phyloP scores from a whole-genome alignment of 1,284 basidiomycete genomes.

The Melanopsichium pennsylvanicum region DNA sequence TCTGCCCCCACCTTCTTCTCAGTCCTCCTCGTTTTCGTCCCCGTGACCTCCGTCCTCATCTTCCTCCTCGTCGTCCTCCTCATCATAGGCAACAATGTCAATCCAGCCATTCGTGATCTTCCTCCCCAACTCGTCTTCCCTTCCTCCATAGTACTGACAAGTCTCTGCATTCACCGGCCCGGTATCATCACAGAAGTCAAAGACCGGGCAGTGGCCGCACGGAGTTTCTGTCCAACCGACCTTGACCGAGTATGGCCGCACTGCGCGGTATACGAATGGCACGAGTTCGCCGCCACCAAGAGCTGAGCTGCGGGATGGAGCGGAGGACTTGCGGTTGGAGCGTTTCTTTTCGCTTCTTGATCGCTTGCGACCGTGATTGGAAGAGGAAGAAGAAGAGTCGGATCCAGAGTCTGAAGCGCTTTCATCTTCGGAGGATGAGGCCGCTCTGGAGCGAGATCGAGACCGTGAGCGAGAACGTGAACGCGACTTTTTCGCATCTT shows the following conservation, averaged over 20 bases:
- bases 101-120: conserved; percentile 42
- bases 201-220: conserved; percentile 60
- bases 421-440: conserved; percentile 17
- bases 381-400: conserved; percentile 12
- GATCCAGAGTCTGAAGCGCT: conserved; percentile 32
- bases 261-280: conserved; percentile 54
- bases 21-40: conserved; percentile 1
- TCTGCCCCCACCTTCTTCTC: neutral
- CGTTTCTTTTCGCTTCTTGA: conserved; percentile 25
- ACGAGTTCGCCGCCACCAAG: conserved; percentile 15
- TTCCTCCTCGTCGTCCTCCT: conserved; percentile 30
- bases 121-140: conserved; percentile 38
- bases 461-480: conserved; percentile 23
- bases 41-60: conserved; percentile 6
- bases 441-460: conserved; percentile 20
- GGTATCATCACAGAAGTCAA: conserved; percentile 55
- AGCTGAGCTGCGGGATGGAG: neutral
- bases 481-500: conserved; percentile 2
- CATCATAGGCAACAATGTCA: conserved; percentile 26
- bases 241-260: conserved; percentile 41
- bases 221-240: conserved; percentile 55
- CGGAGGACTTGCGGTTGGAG: conserved; percentile 23
- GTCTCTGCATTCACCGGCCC: conserved; percentile 58
- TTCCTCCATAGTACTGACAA: conserved; percentile 54
- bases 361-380: conserved; percentile 15